Evolutionary conservation across 2,329 filamentous ascomycete species (phyloP), one percentile per base, ranked within the genome.

Genomic region (Domatiomyces globalis): DNA sequence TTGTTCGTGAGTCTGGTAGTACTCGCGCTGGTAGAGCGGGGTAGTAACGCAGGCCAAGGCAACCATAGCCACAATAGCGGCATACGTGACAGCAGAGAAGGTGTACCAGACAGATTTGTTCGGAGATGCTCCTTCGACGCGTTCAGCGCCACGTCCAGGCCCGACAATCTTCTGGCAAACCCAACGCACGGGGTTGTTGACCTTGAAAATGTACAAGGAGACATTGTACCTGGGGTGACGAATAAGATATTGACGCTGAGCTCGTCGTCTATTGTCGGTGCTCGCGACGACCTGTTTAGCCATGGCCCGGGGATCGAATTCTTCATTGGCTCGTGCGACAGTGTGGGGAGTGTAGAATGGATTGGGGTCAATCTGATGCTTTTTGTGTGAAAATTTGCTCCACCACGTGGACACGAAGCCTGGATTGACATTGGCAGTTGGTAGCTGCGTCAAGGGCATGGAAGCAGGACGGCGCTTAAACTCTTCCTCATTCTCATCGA

Each of bases 51-150:
- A 98, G 27, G 92, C 92, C 49, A 98, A 77, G 45, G 95, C 69
- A n/a, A 98, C 92, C 94, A 98, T 98, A 48, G 87, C 86, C 43
- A 96, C 86, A 56, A 98, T 95, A 12, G 87, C 85, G 20, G 84
- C 81, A 65, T 98, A 98, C 51, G 96, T 86, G 61, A 98, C 85
- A 2, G 87, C 87, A 0, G 92, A 95, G 65, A 96, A 94, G 0
- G 80, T 73, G 64, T 95, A 95, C 89, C 92, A 98, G 7, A 92
- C 76, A 4, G 85, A 79, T 58, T 87, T 88, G 60, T 92, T 90
- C 0, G 92, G 92, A 54, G 88, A 82, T 0, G 94, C 80, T 12
- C 92, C 92, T 66, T 96, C 87, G 56, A 94, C 84, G 45, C 92
- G 83, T 65, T 94, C 85, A 45, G 74, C 78, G 5, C 92, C 94